These are phyloP conservation scores for Trichoderma asperellum DNA, from an alignment of 2,329 filamentous ascomycete genomes.

Conservation along the genomic window DNA sequence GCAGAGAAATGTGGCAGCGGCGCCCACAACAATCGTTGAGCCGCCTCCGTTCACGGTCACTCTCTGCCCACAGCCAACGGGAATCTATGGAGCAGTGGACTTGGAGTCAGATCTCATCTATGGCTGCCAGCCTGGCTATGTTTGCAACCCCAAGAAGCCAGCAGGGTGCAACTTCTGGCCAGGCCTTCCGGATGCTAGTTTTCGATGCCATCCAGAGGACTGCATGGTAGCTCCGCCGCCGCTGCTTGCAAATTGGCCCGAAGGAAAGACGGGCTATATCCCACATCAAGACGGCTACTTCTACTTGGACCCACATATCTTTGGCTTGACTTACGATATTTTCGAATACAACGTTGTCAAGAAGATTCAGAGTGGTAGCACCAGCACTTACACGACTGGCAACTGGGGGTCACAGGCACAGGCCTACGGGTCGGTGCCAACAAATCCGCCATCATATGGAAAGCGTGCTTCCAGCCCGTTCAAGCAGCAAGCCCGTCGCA, in stretches of 20 bases:
- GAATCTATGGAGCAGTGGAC: slow-evolving; percentile 40
- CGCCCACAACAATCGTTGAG: slow-evolving; percentile 34
- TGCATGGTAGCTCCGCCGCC: slow-evolving; percentile 50
- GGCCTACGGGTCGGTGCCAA: slow-evolving; percentile 34
- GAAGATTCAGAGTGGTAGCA: slow-evolving; percentile 42
- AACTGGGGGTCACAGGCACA: slow-evolving; percentile 59
- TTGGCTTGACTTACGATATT: slow-evolving; percentile 66
- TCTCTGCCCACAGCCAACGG: slow-evolving; percentile 52
- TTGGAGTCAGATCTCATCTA: slow-evolving; percentile 51
- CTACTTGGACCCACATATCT: slow-evolving; percentile 63
- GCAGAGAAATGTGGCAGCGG: not conserved
- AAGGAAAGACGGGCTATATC: slow-evolving; percentile 54
- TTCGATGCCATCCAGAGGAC: slow-evolving; percentile 49
- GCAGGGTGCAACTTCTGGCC: slow-evolving; percentile 56
- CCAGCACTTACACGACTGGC: slow-evolving; percentile 56
- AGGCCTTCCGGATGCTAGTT: slow-evolving; percentile 50
- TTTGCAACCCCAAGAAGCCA: slow-evolving; percentile 58
- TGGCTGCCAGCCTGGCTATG: slow-evolving; percentile 57
- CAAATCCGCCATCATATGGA: slow-evolving; percentile 27
- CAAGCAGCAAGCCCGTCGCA: slow-evolving; percentile 31
- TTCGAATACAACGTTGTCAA: slow-evolving; percentile 54
- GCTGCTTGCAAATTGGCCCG: slow-evolving; percentile 47
- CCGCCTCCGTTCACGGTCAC: slow-evolving; percentile 40
- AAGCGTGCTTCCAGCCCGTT: not conserved
- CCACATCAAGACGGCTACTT: slow-evolving; percentile 60